Conservation (phyloP, 1,139 yeast species). For the Nadsonia commutata region DNA sequence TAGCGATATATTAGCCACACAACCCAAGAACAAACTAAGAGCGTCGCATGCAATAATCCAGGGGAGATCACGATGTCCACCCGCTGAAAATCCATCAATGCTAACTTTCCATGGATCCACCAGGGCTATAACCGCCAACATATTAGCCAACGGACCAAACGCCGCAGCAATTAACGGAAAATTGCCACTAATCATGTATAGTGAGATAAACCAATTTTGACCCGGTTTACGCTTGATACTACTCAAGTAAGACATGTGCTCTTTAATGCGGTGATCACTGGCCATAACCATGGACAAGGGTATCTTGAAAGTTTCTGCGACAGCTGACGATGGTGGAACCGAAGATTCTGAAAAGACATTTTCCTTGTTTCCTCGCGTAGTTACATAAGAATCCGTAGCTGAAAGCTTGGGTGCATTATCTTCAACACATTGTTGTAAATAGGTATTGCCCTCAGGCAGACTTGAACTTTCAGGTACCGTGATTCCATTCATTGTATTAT, state of each 20-base stretch:
- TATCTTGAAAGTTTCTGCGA: background rate
- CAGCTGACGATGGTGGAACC: background rate
- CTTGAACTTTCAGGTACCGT: too few species aligned
- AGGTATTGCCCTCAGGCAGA: too few species aligned
- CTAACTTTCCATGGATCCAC: conserved; percentile 51
- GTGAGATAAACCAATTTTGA: conserved; percentile 16
- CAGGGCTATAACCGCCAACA: conserved; percentile 57
- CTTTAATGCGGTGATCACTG: background rate
- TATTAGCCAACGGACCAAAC: conserved; percentile 61
- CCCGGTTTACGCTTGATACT: conserved; percentile 10
- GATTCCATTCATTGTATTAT: too few species aligned
- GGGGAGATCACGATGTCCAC: conserved; percentile 21
- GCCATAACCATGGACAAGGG: background rate
- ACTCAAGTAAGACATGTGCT: background rate
- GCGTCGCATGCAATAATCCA: conserved; percentile 43
- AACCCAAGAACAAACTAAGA: conserved; percentile 47
- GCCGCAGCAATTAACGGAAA: conserved; percentile 67
- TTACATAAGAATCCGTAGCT: too few species aligned
- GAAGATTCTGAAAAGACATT: too few species aligned
- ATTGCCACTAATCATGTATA: conserved; percentile 51
- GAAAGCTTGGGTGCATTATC: too few species aligned
- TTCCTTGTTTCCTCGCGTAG: too few species aligned
- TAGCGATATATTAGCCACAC: conserved; percentile 49
- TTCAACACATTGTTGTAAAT: too few species aligned
- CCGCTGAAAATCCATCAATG: conserved; percentile 15